These are phyloP conservation scores for Perkinsus olseni DNA, from an alignment of 169 alveolate genomes.

Conservation along the genomic window DNA sequence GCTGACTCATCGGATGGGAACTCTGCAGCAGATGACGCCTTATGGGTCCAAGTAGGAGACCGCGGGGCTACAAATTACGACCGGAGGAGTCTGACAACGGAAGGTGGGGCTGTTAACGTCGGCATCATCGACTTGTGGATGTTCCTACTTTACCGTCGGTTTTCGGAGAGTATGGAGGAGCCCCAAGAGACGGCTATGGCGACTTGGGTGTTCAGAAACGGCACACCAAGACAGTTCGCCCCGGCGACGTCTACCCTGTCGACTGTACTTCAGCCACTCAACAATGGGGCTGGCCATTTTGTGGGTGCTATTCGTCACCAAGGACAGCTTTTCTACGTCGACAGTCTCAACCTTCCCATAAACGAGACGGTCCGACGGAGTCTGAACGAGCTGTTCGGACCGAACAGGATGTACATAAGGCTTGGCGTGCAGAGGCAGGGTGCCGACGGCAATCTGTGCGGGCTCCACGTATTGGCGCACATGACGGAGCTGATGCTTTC, in stretches of 20 bases:
- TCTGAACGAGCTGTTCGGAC: background rate
- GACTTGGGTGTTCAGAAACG: background rate
- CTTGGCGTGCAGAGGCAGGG: background rate
- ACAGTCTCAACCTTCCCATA: background rate
- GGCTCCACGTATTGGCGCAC: background rate
- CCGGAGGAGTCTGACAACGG: background rate
- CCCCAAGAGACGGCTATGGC: background rate
- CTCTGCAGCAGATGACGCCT: background rate
- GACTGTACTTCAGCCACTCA: background rate
- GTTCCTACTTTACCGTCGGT: background rate
- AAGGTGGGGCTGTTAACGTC: background rate
- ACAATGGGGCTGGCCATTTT: background rate
- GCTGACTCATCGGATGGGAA: background rate
- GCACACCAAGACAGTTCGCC: background rate
- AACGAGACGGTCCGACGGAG: background rate
- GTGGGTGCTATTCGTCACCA: background rate
- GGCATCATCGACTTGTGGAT: background rate
- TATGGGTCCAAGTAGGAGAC: background rate
- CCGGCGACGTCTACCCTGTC: background rate
- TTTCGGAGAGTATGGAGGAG: background rate
- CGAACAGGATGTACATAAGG: background rate
- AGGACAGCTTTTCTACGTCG: background rate
- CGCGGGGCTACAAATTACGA: background rate
- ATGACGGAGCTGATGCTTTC: background rate
- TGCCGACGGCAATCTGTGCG: background rate